phyloP scores from a whole-genome alignment of 148 eudicot species.

The Polygonum maritimum region DNA sequence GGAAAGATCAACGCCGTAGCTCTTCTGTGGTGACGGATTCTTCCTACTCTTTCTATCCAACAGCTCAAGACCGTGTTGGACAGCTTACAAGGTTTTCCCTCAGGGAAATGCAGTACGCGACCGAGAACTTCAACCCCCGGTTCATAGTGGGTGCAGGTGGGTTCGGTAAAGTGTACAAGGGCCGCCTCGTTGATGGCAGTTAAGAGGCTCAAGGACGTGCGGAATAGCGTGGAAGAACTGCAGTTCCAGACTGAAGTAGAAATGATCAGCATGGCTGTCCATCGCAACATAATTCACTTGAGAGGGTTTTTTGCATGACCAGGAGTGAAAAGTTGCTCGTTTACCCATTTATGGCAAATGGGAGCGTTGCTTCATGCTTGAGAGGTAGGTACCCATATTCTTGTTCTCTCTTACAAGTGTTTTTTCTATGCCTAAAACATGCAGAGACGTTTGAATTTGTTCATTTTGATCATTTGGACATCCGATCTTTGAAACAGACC shows the following conservation, averaged over 20 bases:
- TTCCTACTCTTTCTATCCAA: background rate
- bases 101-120: constrained; percentile 40
- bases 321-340: constrained; percentile 42
- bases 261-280: constrained; percentile 51
- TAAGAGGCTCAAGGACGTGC: constrained; percentile 42
- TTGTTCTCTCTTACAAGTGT: no score
- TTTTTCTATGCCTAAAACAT: no score
- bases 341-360: constrained; percentile 44
- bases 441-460: no score
- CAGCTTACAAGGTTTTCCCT: constrained; percentile 41
- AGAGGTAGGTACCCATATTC: constrained; percentile 18
- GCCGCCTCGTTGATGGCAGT: constrained; percentile 53
- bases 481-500: no score
- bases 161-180: constrained; percentile 43
- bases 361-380: constrained; percentile 44
- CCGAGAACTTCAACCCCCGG: constrained; percentile 36
- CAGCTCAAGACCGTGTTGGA: constrained; percentile 39
- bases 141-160: constrained; percentile 49
- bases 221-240: constrained; percentile 36
- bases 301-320: constrained; percentile 51
- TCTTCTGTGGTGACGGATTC: no score
- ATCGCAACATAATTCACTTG: constrained; percentile 35
- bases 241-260: constrained; percentile 50
- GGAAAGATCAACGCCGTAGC: constrained; percentile 23
- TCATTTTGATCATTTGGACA: no score